These are phyloP conservation scores for Lepiota subincarnata DNA, from an alignment of 768 basidiomycete species.

Conservation along the genomic window DNA sequence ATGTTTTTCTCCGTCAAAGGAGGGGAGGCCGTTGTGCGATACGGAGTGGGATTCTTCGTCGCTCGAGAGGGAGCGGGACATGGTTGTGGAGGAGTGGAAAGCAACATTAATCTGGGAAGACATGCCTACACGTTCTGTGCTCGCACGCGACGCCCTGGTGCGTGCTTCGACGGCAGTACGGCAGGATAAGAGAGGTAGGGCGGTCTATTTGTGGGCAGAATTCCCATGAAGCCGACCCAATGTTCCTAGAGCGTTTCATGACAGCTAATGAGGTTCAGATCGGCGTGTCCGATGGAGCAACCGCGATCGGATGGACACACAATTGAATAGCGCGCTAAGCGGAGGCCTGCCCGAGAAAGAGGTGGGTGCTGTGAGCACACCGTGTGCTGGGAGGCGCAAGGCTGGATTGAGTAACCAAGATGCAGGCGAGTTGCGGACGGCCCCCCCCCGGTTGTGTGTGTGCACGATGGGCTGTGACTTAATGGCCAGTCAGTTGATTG, in stretches of 20 bases:
- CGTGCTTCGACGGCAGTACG: constrained; percentile 1
- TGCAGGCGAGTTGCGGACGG: constrained; percentile 1
- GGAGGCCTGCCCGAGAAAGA: neutral
- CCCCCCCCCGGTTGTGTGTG: too few species aligned
- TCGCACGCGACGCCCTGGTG: constrained; percentile 8
- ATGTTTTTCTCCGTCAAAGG: neutral
- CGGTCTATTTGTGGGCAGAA: neutral
- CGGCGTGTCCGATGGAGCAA: too few species aligned
- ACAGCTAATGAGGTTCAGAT: too few species aligned
- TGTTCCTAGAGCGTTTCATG: neutral
- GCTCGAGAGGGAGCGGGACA: constrained; percentile 7
- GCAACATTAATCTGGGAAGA: neutral
- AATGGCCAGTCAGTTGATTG: constrained; percentile 5
- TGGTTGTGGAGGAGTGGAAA: constrained; percentile 2
- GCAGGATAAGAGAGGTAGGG: neutral
- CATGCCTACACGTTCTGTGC: constrained; percentile 1
- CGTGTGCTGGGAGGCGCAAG: neutral
- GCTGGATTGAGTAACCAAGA: neutral
- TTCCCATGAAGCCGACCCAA: neutral
- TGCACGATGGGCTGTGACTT: neutral
- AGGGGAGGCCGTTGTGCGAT: neutral
- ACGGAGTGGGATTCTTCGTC: neutral
- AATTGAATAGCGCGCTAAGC: constrained; percentile 3
- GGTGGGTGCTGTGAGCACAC: neutral
- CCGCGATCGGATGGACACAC: neutral